These are phyloP conservation scores for Rhizopogon rudus DNA, from an alignment of 768 basidiomycete species.

Conservation along the genomic window DNA sequence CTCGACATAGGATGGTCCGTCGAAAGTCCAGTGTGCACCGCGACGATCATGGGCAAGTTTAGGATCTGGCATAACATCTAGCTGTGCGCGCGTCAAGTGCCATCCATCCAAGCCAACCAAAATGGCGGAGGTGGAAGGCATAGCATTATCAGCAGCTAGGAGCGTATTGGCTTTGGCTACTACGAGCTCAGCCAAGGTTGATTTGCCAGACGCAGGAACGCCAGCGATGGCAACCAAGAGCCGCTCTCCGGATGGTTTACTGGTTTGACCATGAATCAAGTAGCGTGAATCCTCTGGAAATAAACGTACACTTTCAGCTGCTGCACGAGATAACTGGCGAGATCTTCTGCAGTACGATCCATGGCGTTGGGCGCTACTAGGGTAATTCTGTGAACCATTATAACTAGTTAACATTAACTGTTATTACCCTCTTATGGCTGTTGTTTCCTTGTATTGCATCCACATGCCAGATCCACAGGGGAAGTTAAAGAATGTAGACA, in stretches of 20 bases:
- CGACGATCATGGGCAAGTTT: constrained; percentile 72
- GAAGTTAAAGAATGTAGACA: background rate
- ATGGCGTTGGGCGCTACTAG: constrained; percentile 31
- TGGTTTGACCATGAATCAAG: background rate
- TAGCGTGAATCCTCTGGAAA: constrained; percentile 10
- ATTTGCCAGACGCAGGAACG: constrained; percentile 88
- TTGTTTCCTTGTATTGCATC: background rate
- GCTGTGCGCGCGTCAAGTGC: constrained; percentile 80
- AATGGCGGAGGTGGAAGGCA: constrained; percentile 36
- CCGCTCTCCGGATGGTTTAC: constrained; percentile 24
- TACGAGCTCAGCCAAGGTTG: constrained; percentile 62
- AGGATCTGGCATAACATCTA: constrained; percentile 75
- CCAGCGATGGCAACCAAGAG: constrained; percentile 73
- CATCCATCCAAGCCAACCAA: constrained; percentile 88
- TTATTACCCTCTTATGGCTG: background rate
- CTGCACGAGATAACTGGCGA: constrained; percentile 34
- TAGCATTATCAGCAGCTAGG: constrained; percentile 14
- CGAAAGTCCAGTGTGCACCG: constrained; percentile 91
- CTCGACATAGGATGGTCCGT: constrained; percentile 61
- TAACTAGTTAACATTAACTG: too few relatives aligned
- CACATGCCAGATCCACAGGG: background rate
- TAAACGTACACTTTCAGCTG: constrained; percentile 33
- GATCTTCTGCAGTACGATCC: constrained; percentile 35
- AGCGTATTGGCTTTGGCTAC: constrained; percentile 47
- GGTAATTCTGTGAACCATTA: background rate